phyloP scores from a whole-genome alignment of 768 basidiomycete genomes.

The Suillus spraguei region DNA sequence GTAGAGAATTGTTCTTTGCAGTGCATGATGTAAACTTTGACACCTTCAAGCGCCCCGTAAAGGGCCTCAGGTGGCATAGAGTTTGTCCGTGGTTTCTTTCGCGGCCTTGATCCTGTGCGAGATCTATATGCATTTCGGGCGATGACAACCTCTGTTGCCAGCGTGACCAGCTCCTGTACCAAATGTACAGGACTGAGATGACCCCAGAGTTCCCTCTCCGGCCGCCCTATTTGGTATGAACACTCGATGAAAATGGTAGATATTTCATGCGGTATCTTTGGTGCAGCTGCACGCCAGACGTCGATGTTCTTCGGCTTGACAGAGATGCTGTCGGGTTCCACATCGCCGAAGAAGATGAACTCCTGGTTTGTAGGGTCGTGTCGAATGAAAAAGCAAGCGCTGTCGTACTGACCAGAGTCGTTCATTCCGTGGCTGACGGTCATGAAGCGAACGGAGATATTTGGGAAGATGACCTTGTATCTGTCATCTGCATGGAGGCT shows the following conservation, averaged over 20 bases:
- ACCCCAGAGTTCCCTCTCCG: constrained; percentile 72
- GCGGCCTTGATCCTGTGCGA: constrained; percentile 16
- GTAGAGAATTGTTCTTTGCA: constrained; percentile 75
- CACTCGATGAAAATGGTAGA: constrained; percentile 94
- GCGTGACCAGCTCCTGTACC: constrained; percentile 66
- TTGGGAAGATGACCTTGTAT: constrained; percentile 53
- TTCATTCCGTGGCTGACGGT: constrained; percentile 75
- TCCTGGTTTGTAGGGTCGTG: constrained; percentile 63
- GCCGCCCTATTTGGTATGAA: constrained; percentile 78
- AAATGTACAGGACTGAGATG: constrained; percentile 86
- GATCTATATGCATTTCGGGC: constrained; percentile 39
- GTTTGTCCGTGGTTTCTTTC: constrained; percentile 42
- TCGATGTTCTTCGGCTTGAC: constrained; percentile 57
- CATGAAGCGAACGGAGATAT: constrained; percentile 67
- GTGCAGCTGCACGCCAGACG: constrained; percentile 85
- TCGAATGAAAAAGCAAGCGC: constrained; percentile 84
- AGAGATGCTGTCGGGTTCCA: constrained; percentile 82
- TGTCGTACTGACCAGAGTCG: constrained; percentile 60
- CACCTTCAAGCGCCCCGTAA: constrained; percentile 53
- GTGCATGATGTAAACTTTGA: constrained; percentile 81
- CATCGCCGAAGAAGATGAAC: constrained; percentile 94
- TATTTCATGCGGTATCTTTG: constrained; percentile 68
- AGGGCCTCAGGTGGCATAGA: constrained; percentile 46
- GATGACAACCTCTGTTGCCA: constrained; percentile 70
- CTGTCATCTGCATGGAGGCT: constrained; percentile 51